Evolutionary conservation across 306 rosid genomes (phyloP).

Genomic region (Acacia crassicarpa): DNA sequence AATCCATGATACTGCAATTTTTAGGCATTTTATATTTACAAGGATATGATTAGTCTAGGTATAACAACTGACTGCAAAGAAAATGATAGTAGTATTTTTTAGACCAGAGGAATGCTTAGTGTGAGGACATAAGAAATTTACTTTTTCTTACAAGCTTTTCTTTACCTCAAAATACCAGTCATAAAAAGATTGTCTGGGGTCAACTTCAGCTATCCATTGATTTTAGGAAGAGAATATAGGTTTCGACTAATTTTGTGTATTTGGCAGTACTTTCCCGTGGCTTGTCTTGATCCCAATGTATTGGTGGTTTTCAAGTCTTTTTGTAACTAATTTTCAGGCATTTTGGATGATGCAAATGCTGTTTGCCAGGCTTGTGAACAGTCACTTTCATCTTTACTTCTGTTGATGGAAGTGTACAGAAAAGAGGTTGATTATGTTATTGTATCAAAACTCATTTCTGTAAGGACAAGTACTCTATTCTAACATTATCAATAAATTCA

Average conservation of each 20-base stretch:
- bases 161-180: not conserved
- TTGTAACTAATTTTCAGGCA: slow-evolving; percentile 40
- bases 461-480: slow-evolving; percentile 25
- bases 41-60: not conserved
- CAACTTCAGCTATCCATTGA: not conserved
- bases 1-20: not conserved
- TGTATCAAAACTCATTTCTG: slow-evolving; percentile 47
- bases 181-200: not conserved
- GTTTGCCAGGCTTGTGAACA: slow-evolving; percentile 58
- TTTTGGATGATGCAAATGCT: slow-evolving; percentile 65
- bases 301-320: not conserved
- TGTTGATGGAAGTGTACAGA: slow-evolving; percentile 52
- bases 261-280: not conserved
- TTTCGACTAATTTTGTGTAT: not conserved
- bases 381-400: slow-evolving; percentile 50
- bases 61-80: not conserved
- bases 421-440: slow-evolving; percentile 52
- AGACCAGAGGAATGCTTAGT: not conserved
- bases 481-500: not conserved
- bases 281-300: slow-evolving; percentile 10
- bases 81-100: not conserved
- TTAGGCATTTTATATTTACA: not conserved
- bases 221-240: not conserved
- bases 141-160: not conserved
- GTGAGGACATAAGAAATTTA: not conserved